Conservation (phyloP, 129 eudicot species). For the Flaveria sonorensis region DNA sequence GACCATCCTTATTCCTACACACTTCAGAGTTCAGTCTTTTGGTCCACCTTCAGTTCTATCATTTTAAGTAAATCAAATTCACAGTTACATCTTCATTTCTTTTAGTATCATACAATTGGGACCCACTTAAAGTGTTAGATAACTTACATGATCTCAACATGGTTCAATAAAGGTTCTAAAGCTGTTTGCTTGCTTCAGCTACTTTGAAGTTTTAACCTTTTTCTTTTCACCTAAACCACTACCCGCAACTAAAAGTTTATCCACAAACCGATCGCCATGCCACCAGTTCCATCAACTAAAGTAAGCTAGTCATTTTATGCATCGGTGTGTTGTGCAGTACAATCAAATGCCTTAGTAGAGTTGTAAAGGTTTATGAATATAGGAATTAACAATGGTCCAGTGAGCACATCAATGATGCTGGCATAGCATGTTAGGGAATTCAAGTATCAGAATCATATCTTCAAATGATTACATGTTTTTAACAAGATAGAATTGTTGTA, state of each 20-base stretch:
- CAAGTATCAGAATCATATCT: constrained; percentile 33
- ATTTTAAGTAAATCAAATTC: constrained; percentile 4
- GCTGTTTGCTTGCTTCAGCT: constrained; percentile 38
- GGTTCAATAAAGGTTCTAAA: constrained; percentile 27
- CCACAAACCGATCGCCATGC: constrained; percentile 23
- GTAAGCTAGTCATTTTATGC: constrained; percentile 6
- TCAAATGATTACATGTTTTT: constrained; percentile 32
- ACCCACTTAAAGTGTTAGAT: constrained; percentile 11
- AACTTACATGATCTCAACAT: constrained; percentile 24
- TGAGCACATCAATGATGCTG: constrained; percentile 39
- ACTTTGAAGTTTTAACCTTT: constrained; percentile 32
- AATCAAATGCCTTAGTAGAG: constrained; percentile 7
- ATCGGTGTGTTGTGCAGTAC: constrained; percentile 15
- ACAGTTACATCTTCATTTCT: constrained; percentile 4
- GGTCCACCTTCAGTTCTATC: constrained; percentile 20
- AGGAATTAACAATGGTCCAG: constrained; percentile 26
- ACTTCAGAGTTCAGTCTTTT: constrained; percentile 11
- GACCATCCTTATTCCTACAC: constrained; percentile 11
- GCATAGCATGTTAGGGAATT: constrained; percentile 38
- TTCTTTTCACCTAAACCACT: constrained; percentile 42
- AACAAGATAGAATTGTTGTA: constrained; percentile 13
- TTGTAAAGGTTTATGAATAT: constrained; percentile 14
- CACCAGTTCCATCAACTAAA: constrained; percentile 15
- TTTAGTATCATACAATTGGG: constrained; percentile 2
- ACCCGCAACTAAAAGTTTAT: constrained; percentile 37